Percentiles rank a stretch among this genome's conserved stretches.
These are phyloP conservation scores for Stevia rebaudiana DNA, from an alignment of 140 eudicot genomes.

Conservation along the genomic window DNA sequence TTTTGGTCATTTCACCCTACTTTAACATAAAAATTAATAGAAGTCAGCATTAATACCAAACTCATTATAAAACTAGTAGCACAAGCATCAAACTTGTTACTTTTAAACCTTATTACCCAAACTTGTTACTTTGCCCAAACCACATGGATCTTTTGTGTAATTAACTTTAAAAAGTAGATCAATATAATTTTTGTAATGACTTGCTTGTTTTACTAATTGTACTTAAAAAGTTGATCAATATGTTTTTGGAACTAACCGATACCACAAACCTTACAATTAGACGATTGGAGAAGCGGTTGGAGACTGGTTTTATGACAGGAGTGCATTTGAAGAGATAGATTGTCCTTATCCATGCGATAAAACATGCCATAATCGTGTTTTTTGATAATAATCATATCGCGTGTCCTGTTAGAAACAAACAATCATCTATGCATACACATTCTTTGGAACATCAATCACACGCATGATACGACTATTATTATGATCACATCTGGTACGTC, in stretches of 20 bases:
- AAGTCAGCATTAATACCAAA: too few species aligned
- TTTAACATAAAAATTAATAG: too few species aligned
- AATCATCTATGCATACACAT: conserved; percentile 1
- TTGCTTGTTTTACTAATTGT: background rate
- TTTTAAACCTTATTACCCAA: too few species aligned
- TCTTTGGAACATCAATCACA: conserved; percentile 20
- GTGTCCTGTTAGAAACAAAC: background rate
- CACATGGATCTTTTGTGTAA: too few species aligned
- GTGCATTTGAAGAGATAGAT: conserved; percentile 64
- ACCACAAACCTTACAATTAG: conserved; percentile 36
- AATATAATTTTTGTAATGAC: too few species aligned
- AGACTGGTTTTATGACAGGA: conserved; percentile 74
- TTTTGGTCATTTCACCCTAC: too few species aligned
- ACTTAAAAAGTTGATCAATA: background rate
- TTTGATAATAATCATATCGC: conserved; percentile 18
- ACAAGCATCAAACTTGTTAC: too few species aligned
- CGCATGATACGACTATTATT: background rate
- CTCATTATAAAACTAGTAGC: too few species aligned
- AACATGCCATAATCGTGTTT: conserved; percentile 81
- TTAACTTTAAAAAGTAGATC: too few species aligned
- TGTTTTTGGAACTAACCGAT: background rate
- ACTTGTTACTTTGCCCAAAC: too few species aligned
- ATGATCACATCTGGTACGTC: background rate
- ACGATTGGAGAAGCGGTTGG: conserved; percentile 86
- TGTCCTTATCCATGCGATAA: conserved; percentile 89